A percentile compares a stretch with the other conserved stretches of the same genome.
Conservation (phyloP, 345 rosid genomes). For the Acer saccharum region DNA sequence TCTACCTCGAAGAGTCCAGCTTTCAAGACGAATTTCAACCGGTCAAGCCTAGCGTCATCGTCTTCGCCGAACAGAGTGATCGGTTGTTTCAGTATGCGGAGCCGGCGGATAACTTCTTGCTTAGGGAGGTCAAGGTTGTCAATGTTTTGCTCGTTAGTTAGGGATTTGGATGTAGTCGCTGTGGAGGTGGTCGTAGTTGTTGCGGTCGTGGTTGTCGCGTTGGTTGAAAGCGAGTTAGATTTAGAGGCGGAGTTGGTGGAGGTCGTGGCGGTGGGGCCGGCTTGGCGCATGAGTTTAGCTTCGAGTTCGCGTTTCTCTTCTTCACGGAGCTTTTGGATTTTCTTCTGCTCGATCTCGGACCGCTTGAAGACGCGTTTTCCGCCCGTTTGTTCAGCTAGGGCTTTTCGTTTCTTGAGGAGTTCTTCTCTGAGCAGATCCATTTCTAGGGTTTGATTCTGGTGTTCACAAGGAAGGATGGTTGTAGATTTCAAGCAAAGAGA, state of each 20-base stretch:
- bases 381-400: slow-evolving; percentile 73
- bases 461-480: slow-evolving; percentile 1
- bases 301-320: slow-evolving; percentile 84
- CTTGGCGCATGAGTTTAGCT: slow-evolving; percentile 66
- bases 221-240: slow-evolving; percentile 35
- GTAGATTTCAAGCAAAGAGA: too few relatives aligned
- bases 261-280: slow-evolving; percentile 35
- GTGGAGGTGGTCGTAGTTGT: slow-evolving; percentile 39
- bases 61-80: slow-evolving; percentile 96
- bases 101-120: slow-evolving; percentile 90
- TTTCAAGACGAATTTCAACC: slow-evolving; percentile 78
- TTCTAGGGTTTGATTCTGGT: slow-evolving; percentile 10
- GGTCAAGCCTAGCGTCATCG: slow-evolving; percentile 77
- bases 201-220: slow-evolving; percentile 34
- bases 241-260: slow-evolving; percentile 26
- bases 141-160: slow-evolving; percentile 76
- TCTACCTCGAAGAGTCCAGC: slow-evolving; percentile 92
- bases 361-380: slow-evolving; percentile 83
- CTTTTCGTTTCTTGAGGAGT: slow-evolving; percentile 70
- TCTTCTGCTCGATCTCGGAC: slow-evolving; percentile 87
- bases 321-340: slow-evolving; percentile 86
- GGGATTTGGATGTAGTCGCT: slow-evolving; percentile 58
- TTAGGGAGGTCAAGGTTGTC: slow-evolving; percentile 75
- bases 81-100: slow-evolving; percentile 90
- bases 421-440: slow-evolving; percentile 87